Evolutionary conservation across 2,329 filamentous ascomycete genomes (phyloP).

Genomic region (Ophiostoma ips): DNA sequence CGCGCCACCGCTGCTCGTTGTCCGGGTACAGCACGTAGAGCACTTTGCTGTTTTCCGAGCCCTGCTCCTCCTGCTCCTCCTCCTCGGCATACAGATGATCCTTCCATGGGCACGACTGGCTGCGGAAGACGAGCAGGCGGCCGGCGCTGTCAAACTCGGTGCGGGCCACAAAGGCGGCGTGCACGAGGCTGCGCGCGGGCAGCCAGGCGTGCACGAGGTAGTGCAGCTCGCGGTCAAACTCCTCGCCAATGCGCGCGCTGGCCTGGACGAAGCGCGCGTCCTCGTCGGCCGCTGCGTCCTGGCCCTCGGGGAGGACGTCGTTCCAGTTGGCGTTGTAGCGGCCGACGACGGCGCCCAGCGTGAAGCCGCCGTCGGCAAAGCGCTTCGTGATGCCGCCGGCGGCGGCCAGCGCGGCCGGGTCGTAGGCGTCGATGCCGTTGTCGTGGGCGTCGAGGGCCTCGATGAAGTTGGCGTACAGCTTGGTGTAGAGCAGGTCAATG

Average conservation of each 20-base stretch:
- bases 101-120: constrained; percentile 79
- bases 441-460: constrained; percentile 96
- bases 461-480: constrained; percentile 85
- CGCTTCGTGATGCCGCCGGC: constrained; percentile 61
- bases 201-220: constrained; percentile 70
- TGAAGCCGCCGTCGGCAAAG: constrained; percentile 72
- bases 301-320: constrained; percentile 44
- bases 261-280: constrained; percentile 68
- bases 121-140: constrained; percentile 66
- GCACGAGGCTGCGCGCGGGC: constrained; percentile 59
- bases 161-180: constrained; percentile 58
- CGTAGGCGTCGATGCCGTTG: constrained; percentile 80
- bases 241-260: constrained; percentile 72
- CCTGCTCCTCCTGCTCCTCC: constrained; percentile 52
- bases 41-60: constrained; percentile 66
- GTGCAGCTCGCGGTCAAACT: constrained; percentile 70
- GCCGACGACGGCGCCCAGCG: constrained; percentile 68
- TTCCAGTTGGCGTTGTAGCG: constrained; percentile 74
- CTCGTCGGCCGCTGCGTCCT: constrained; percentile 65
- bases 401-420: constrained; percentile 51
- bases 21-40: constrained; percentile 75
- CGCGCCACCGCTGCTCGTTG: constrained; percentile 73
- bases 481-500: constrained; percentile 64
- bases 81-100: constrained; percentile 90
- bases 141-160: constrained; percentile 44